Evolutionary conservation across 129 eudicot genomes (phyloP).

Genomic region (Silybum marianum): DNA sequence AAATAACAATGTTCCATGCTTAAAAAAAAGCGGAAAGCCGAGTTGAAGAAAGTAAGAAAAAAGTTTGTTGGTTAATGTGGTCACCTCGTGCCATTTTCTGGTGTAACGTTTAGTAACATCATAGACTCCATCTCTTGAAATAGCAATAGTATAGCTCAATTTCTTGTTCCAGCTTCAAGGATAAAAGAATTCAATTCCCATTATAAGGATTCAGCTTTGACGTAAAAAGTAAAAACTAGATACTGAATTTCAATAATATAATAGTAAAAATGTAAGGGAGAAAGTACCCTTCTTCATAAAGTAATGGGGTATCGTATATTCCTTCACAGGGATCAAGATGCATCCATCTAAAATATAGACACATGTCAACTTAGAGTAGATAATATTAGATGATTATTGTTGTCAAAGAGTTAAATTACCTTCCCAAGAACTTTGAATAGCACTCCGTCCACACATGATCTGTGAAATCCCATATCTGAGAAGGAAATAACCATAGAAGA

Average conservation of each 20-base stretch:
- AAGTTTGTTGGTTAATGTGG: not conserved
- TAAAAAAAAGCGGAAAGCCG: not conserved
- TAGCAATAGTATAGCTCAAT: constrained; percentile 68
- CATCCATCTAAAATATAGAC: constrained; percentile 77
- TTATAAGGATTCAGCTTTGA: constrained; percentile 5
- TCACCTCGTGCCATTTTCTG: constrained; percentile 95
- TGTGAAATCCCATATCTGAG: constrained; percentile 73
- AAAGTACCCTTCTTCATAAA: constrained; percentile 92
- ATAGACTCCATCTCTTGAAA: constrained; percentile 85
- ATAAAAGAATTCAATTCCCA: constrained; percentile 7
- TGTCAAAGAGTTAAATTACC: constrained; percentile 45
- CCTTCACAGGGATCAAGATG: constrained; percentile 99
- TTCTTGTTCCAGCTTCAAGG: constrained; percentile 80
- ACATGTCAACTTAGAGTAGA: constrained; percentile 10
- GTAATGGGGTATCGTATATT: constrained; percentile 84
- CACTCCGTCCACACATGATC: constrained; percentile 99
- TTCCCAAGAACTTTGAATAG: constrained; percentile 69
- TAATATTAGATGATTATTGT: constrained; percentile 6
- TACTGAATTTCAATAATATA: not conserved
- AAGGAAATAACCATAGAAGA: constrained; percentile 18
- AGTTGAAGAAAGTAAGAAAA: not conserved
- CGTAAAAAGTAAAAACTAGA: not conserved
- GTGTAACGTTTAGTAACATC: constrained; percentile 98
- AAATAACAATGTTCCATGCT: constrained; percentile 12
- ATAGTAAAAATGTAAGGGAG: constrained; percentile 6